Evolutionary conservation across 306 rosid species (phyloP), one percentile per base, ranked within the genome.

Genomic region (Medicago lupulina): DNA sequence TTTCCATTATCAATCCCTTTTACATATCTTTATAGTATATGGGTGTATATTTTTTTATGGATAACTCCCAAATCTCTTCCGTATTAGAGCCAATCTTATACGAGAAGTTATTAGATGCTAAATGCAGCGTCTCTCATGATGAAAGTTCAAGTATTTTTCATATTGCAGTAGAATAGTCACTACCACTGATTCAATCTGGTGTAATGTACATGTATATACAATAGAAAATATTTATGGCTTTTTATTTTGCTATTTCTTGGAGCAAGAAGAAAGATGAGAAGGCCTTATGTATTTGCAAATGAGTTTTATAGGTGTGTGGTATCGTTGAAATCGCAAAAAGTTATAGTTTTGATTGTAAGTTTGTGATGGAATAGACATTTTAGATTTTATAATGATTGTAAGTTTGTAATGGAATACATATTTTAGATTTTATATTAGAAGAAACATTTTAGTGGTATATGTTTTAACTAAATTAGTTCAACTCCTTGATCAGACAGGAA

Each of bases 401-500:
- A n/a, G n/a, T n/a, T n/a, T n/a, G n/a, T n/a, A 46, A 77, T 77
- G 59, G 70, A 77, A 25, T 25, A 25, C 28, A 25, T 2, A 25
- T 25, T 25, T 25, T 25, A 25, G 28, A 25, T 25, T 25, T 25
- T 25, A 25, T 25, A 25, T 1, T 25, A 25, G 28, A 2, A 71
- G 65, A 15, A 58, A 49, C 16, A 8, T 47, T 40, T 6, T 69
- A 8, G 36, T 31, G 62, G 67, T 31, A 31, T 31, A 31, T 31
- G 34, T 28, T 28, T 1, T 4, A 28, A 2, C 34, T 28, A 21
- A 25, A 1, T 25, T 25, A 25, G 28, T 25, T 28, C 31, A 28
- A 28, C 31, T 28, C 31, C 31, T 28, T 3, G 3, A 3, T 28
- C 31, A 28, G 0, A 28, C 31, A 28, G 31, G 31, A 28, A 28